phyloP scores from a whole-genome alignment of 352 stramenopile species.

The Globisporangium barbulae region DNA sequence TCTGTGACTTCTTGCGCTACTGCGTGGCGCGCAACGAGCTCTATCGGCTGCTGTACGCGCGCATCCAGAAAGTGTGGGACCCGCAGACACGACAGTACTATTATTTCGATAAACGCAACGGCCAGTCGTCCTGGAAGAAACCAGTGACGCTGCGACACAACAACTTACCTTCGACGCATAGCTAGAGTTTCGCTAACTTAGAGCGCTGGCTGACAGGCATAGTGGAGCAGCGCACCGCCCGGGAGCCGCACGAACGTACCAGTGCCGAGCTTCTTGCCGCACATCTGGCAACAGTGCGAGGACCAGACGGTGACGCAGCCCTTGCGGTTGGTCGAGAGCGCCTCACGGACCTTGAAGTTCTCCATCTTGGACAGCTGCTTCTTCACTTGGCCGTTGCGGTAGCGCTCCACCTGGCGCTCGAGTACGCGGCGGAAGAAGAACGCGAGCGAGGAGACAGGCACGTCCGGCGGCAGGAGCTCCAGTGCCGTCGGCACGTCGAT shows the following conservation, averaged over 20 bases:
- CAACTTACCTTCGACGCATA: constrained; percentile 23
- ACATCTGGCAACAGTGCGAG: constrained; percentile 68
- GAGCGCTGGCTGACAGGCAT: constrained; percentile 53
- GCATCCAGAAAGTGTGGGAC: constrained; percentile 75
- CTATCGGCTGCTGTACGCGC: constrained; percentile 32
- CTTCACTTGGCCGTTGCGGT: constrained; percentile 80
- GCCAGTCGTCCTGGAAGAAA: constrained; percentile 76
- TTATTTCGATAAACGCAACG: constrained; percentile 79
- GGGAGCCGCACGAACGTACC: constrained; percentile 73
- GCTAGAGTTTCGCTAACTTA: background rate
- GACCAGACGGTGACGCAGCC: constrained; percentile 72
- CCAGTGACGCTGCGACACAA: constrained; percentile 46
- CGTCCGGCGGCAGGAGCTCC: constrained; percentile 61
- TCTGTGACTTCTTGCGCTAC: constrained; percentile 45
- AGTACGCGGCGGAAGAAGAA: constrained; percentile 71
- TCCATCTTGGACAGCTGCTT: constrained; percentile 88
- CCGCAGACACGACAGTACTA: constrained; percentile 63
- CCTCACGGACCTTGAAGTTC: constrained; percentile 76
- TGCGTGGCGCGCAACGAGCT: constrained; percentile 46
- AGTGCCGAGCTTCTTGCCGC: constrained; percentile 62
- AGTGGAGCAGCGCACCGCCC: constrained; percentile 60
- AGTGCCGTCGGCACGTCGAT: constrained; percentile 79
- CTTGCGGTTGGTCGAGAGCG: constrained; percentile 63
- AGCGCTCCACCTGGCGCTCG: constrained; percentile 69
- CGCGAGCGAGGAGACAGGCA: constrained; percentile 44